Percentiles rank a stretch among this genome's conserved stretches.
Evolutionary conservation across 2,329 filamentous ascomycete species (phyloP).

Genomic region (Grosmannia penicillata): DNA sequence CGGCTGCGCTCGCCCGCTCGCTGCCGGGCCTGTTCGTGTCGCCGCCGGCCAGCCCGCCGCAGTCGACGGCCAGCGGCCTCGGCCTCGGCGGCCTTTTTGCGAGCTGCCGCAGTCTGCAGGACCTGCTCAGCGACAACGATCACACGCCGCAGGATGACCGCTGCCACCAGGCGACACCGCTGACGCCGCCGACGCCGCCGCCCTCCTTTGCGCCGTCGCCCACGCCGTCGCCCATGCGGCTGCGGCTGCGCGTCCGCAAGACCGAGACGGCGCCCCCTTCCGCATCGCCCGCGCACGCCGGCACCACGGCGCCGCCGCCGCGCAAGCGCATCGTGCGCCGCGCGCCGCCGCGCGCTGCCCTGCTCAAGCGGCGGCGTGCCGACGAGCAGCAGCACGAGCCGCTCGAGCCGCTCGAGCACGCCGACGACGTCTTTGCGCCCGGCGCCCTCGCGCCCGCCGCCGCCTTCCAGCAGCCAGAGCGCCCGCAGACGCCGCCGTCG

Average conservation of each 20-base stretch:
- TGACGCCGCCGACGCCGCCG: conserved; percentile 24
- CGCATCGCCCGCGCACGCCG: conserved; percentile 7
- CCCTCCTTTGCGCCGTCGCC: neutral
- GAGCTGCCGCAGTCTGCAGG: conserved; percentile 46
- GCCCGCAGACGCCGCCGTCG: neutral
- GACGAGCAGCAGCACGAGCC: conserved; percentile 25
- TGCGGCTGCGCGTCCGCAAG: conserved; percentile 27
- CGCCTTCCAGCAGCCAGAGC: too few species aligned
- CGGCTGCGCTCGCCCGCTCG: neutral
- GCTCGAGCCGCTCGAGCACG: conserved; percentile 1
- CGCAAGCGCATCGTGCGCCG: conserved; percentile 39
- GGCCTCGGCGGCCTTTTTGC: conserved; percentile 40
- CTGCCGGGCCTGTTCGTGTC: conserved; percentile 26
- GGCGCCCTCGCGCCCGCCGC: too few species aligned
- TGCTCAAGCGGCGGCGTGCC: conserved; percentile 38
- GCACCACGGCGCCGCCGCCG: conserved; percentile 4
- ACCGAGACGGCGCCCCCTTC: conserved; percentile 14
- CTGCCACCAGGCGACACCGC: conserved; percentile 13
- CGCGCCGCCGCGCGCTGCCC: conserved; percentile 23
- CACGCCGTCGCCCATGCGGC: conserved; percentile 27
- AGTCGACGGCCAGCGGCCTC: conserved; percentile 25
- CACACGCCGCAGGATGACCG: too few species aligned
- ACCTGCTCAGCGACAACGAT: too few species aligned
- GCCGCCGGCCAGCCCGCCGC: conserved; percentile 41
- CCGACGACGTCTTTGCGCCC: neutral